Percentiles rank a stretch among this genome's conserved stretches.
phyloP scores from a whole-genome alignment of 805 yeast genomes.

The Candida krabiensis region DNA sequence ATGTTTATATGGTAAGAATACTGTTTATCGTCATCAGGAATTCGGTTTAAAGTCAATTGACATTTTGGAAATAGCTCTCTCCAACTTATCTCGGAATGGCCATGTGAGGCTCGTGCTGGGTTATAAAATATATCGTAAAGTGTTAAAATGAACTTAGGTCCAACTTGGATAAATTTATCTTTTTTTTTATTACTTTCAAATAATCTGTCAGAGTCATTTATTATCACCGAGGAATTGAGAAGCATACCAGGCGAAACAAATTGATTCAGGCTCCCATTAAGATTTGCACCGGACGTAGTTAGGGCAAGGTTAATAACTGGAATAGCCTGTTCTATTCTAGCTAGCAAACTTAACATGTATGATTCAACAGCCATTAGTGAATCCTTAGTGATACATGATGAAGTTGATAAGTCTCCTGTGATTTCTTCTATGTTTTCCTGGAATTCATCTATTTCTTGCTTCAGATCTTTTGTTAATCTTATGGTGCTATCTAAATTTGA shows the following conservation, averaged over 20 bases:
- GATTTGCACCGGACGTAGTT: constrained; percentile 65
- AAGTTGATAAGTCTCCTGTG: constrained; percentile 29
- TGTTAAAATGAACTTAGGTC: constrained; percentile 59
- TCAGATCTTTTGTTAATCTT: constrained; percentile 53
- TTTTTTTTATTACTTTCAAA: constrained; percentile 12
- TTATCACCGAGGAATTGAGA: constrained; percentile 56
- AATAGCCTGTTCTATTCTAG: constrained; percentile 62
- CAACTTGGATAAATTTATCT: constrained; percentile 39
- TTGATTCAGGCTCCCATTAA: constrained; percentile 45
- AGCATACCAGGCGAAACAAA: constrained; percentile 64
- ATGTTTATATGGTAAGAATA: constrained; percentile 49
- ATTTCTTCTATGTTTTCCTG: constrained; percentile 47
- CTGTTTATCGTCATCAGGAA: constrained; percentile 13
- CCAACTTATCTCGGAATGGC: constrained; percentile 56
- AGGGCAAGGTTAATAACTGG: constrained; percentile 67
- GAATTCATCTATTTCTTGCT: constrained; percentile 56
- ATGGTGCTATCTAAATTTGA: constrained; percentile 56
- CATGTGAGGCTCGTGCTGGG: constrained; percentile 36
- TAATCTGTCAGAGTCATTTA: constrained; percentile 39
- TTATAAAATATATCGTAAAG: constrained; percentile 65
- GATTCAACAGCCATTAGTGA: constrained; percentile 47
- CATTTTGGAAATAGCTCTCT: constrained; percentile 69
- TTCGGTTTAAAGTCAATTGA: constrained; percentile 40
- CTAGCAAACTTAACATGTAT: constrained; percentile 47
- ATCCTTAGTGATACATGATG: constrained; percentile 14